phyloP scores from a whole-genome alignment of 2,329 filamentous ascomycete species.

The Nothopassalora personata region DNA sequence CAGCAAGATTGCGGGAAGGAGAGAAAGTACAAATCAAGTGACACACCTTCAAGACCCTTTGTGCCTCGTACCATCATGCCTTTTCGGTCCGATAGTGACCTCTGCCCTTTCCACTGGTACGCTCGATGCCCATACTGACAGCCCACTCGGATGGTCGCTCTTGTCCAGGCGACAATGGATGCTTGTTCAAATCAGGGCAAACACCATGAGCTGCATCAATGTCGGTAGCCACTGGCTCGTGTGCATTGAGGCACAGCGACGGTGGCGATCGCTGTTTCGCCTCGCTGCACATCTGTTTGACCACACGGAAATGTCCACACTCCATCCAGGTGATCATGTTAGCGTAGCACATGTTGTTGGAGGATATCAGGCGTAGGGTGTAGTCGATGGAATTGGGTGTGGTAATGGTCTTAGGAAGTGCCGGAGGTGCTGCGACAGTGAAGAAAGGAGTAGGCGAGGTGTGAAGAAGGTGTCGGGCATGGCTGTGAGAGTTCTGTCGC shows the following conservation, averaged over 20 bases:
- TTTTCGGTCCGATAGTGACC: neutral
- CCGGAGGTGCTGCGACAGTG: neutral
- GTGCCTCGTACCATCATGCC: neutral
- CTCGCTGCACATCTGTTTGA: constrained; percentile 10
- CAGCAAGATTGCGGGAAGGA: neutral
- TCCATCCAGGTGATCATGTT: constrained; percentile 16
- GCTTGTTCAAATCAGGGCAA: constrained; percentile 12
- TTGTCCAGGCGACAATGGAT: constrained; percentile 2
- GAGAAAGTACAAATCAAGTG: neutral
- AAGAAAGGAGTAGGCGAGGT: neutral
- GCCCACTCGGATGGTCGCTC: neutral
- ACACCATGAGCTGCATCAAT: constrained; percentile 6
- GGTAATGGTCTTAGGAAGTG: neutral
- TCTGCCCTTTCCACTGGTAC: neutral
- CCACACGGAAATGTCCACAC: constrained; percentile 16
- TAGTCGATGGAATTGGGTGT: neutral
- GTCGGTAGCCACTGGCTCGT: constrained; percentile 19
- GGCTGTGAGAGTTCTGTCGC: neutral
- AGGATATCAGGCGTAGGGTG: neutral
- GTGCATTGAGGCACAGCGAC: constrained; percentile 11
- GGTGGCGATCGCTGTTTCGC: constrained; percentile 7
- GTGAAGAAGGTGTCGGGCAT: neutral
- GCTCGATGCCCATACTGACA: neutral
- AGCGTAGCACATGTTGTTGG: constrained; percentile 14
- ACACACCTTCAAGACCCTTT: neutral